Evolutionary conservation across 2,329 filamentous ascomycete genomes (phyloP).

Genomic region (Fusarium xylarioides): DNA sequence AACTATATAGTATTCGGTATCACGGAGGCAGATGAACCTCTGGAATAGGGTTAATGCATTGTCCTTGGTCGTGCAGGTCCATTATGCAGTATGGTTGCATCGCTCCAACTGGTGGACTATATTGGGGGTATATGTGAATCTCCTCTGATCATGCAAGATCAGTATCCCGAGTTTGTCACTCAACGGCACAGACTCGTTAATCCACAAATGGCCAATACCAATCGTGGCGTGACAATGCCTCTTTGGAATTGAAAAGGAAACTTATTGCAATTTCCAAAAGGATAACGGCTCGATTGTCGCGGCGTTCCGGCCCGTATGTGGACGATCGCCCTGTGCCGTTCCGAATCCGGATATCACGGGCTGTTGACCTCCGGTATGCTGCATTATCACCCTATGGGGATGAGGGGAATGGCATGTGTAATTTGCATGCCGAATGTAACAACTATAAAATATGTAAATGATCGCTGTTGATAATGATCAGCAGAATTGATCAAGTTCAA

Average conservation of each 20-base stretch:
- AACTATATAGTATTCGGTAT: not conserved
- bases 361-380: conserved; percentile 28
- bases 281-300: not conserved
- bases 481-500: not conserved
- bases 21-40: not conserved
- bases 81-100: not conserved
- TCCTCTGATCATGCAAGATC: not conserved
- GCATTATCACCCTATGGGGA: conserved; percentile 14
- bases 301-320: not conserved
- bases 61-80: not conserved
- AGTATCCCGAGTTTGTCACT: rapidly evolving
- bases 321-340: not conserved
- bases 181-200: not conserved
- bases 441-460: conserved; percentile 9
- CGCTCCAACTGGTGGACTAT: not conserved
- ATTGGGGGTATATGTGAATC: not conserved
- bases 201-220: not conserved
- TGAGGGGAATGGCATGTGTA: conserved; percentile 5
- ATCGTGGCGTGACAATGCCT: not conserved
- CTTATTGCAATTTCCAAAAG: not conserved
- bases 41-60: not conserved
- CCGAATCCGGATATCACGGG: conserved; percentile 27
- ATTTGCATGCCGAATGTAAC: not conserved
- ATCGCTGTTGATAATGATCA: not conserved
- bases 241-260: rapidly evolving